phyloP scores from a whole-genome alignment of 352 stramenopile genomes.

The Globisporangium radiosum region DNA sequence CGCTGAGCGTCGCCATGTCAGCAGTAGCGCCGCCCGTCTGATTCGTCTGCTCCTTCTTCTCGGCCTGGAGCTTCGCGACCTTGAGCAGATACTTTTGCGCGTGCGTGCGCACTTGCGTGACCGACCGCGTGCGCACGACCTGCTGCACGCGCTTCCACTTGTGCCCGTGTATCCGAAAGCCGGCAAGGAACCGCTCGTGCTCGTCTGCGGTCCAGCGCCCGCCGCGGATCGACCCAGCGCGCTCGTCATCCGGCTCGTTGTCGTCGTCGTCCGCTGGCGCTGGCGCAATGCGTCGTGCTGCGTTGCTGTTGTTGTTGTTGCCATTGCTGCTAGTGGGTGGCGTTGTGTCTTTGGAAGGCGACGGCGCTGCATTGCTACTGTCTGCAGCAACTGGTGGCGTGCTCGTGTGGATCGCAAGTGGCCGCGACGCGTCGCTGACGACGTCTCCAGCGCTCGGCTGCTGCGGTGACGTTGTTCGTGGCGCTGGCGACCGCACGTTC shows the following conservation, averaged over 20 bases:
- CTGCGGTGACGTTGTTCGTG: neutral
- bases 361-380: neutral
- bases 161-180: slow-evolving; percentile 83
- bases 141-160: slow-evolving; percentile 90
- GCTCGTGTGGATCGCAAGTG: slow-evolving; percentile 12
- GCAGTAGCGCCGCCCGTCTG: slow-evolving; percentile 17
- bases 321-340: slow-evolving; percentile 8
- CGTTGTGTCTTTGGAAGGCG: slow-evolving; percentile 9
- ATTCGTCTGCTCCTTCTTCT: slow-evolving; percentile 40
- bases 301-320: slow-evolving; percentile 7
- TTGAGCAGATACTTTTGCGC: slow-evolving; percentile 88
- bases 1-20: neutral
- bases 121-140: slow-evolving; percentile 80
- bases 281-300: slow-evolving; percentile 33
- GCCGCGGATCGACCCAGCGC: slow-evolving; percentile 52
- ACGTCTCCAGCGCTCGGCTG: neutral
- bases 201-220: slow-evolving; percentile 82
- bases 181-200: slow-evolving; percentile 80
- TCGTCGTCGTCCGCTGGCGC: slow-evolving; percentile 68
- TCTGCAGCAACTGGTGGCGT: slow-evolving; percentile 1
- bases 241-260: slow-evolving; percentile 41
- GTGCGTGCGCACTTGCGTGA: slow-evolving; percentile 85
- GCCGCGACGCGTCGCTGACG: neutral
- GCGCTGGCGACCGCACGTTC: neutral
- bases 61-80: slow-evolving; percentile 82